Evolutionary conservation across 176 grass and related monocot species (phyloP).

Genomic region (Oryza punctata): DNA sequence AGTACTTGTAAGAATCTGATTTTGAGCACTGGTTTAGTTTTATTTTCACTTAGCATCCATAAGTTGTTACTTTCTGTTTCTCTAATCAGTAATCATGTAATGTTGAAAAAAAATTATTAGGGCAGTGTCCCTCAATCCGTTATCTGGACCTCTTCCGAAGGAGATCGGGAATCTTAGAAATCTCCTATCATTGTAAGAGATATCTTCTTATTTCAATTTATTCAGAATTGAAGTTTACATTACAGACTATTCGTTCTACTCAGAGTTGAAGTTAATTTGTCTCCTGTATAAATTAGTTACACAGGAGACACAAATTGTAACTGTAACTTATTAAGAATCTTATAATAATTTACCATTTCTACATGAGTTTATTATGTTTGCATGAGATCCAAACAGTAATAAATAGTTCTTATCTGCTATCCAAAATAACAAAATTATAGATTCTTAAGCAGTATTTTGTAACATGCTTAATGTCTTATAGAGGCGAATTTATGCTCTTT

Average conservation of each 20-base stretch:
- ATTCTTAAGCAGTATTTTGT: not conserved
- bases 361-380: not conserved
- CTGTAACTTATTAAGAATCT: not conserved
- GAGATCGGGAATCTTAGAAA: not conserved
- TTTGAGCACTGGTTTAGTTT: not conserved
- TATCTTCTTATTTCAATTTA: not conserved
- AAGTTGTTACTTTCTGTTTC: not conserved
- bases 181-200: not conserved
- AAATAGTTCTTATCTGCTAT: not conserved
- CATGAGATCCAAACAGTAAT: not conserved
- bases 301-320: not conserved
- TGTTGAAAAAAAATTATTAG: not conserved
- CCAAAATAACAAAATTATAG: not conserved
- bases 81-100: not conserved
- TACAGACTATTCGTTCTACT: not conserved
- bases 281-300: not conserved
- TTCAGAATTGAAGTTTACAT: not conserved
- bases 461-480: not conserved
- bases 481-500: not conserved
- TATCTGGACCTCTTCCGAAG: not conserved
- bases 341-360: not conserved
- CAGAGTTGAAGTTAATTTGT: no score
- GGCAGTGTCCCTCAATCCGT: not conserved
- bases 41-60: not conserved
- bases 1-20: not conserved